Conservation (phyloP, 2,329 filamentous ascomycete genomes). For the Apiospora saccharicola region DNA sequence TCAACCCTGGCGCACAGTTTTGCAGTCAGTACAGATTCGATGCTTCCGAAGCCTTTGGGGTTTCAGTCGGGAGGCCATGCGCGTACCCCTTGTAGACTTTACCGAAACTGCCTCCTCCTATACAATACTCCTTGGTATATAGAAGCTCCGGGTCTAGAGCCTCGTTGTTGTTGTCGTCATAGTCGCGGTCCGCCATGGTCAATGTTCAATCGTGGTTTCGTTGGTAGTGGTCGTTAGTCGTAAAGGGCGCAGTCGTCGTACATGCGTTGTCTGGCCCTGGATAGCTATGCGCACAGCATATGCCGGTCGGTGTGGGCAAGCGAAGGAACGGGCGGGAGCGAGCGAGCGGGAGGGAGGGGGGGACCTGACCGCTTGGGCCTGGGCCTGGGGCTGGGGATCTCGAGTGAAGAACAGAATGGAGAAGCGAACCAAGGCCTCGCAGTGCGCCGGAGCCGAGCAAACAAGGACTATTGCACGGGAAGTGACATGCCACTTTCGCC, state of each 20-base stretch:
- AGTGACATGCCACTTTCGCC: conserved; percentile 12
- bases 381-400: not conserved
- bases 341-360: not conserved
- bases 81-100: conserved; percentile 96
- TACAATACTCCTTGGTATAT: conserved; percentile 92
- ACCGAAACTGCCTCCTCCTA: conserved; percentile 97
- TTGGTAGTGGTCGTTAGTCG: not conserved
- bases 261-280: not conserved
- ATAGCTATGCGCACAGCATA: conserved; percentile 6
- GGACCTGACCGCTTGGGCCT: conserved; percentile 7
- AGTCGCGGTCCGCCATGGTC: conserved; percentile 57
- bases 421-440: conserved; percentile 1
- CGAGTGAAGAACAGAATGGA: not conserved
- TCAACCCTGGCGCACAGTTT: conserved; percentile 72
- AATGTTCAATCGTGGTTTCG: not conserved
- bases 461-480: not conserved
- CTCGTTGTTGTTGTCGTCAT: conserved; percentile 59
- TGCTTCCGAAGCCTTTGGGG: not conserved
- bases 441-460: conserved; percentile 5
- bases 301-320: not conserved
- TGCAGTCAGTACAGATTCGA: conserved; percentile 28
- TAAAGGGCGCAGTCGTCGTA: not conserved
- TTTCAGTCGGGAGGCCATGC: not conserved
- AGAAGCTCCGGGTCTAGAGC: conserved; percentile 85
- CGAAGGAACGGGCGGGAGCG: not conserved